phyloP scores from a whole-genome alignment of 345 rosid species.

The Eutrema japonicum region DNA sequence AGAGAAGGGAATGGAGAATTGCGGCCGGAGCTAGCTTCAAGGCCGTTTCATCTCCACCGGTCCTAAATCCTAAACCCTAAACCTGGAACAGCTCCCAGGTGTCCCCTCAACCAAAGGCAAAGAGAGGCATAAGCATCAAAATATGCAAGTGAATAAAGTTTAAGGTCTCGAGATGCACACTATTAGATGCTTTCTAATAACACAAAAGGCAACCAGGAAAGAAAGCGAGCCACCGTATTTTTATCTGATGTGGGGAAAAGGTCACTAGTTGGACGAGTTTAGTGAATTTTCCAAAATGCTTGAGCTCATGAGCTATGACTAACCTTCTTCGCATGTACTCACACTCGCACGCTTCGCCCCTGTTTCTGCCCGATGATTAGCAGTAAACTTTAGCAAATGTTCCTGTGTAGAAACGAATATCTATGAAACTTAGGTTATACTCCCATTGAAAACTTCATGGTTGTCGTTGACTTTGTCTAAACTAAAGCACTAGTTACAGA shows the following conservation, averaged over 20 bases:
- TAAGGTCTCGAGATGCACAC: neutral
- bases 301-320: neutral
- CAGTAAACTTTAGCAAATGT: slow-evolving; percentile 79
- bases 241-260: slow-evolving; percentile 49
- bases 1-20: slow-evolving; percentile 36
- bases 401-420: slow-evolving; percentile 51
- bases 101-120: slow-evolving; percentile 7
- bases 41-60: slow-evolving; percentile 32
- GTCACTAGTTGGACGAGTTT: neutral
- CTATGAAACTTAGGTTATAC: neutral
- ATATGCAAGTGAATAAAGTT: slow-evolving; percentile 8
- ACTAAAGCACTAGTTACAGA: neutral
- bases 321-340: slow-evolving; percentile 61
- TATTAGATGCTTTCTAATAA: slow-evolving; percentile 12
- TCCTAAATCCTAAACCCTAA: neutral
- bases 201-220: neutral
- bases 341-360: slow-evolving; percentile 78
- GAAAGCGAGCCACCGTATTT: neutral
- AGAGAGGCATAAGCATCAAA: slow-evolving; percentile 13
- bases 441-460: slow-evolving; percentile 2
- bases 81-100: too few relatives aligned
- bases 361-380: slow-evolving; percentile 79
- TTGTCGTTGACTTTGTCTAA: neutral
- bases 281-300: neutral
- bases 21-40: slow-evolving; percentile 43